These are phyloP conservation scores for Fagopyrum homotropicum DNA, from an alignment of 148 eudicot species.

Conservation along the genomic window DNA sequence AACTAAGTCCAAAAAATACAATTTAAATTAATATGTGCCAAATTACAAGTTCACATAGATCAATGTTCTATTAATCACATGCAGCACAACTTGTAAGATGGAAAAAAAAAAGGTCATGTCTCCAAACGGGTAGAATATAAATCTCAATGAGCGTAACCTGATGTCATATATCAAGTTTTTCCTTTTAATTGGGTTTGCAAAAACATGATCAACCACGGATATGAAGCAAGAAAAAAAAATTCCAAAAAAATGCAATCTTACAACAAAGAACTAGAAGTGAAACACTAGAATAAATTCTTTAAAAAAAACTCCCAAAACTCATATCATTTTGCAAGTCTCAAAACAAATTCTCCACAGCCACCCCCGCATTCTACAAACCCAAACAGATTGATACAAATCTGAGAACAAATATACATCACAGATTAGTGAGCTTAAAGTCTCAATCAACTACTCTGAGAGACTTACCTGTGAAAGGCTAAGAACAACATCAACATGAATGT, in stretches of 20 bases:
- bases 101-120: not conserved
- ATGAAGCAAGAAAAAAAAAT: not conserved
- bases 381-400: not conserved
- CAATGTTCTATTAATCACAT: not conserved
- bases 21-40: not conserved
- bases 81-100: not conserved
- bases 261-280: not conserved
- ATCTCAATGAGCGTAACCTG: not conserved
- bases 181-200: not conserved
- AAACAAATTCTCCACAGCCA: not conserved
- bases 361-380: not conserved
- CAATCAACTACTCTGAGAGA: not conserved
- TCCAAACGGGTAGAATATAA: not conserved
- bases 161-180: not conserved
- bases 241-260: not conserved
- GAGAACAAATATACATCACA: not conserved
- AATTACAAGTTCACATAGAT: not conserved
- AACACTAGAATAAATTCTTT: not conserved
- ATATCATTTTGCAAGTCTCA: not conserved
- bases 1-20: not conserved
- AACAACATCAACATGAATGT: slow-evolving; percentile 81
- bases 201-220: not conserved
- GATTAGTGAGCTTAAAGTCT: not conserved
- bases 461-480: slow-evolving; percentile 74
- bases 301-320: not conserved